Evolutionary conservation across 225 moss, liverwort and hornwort species (phyloP).

Genomic region (Straminergon stramineum): DNA sequence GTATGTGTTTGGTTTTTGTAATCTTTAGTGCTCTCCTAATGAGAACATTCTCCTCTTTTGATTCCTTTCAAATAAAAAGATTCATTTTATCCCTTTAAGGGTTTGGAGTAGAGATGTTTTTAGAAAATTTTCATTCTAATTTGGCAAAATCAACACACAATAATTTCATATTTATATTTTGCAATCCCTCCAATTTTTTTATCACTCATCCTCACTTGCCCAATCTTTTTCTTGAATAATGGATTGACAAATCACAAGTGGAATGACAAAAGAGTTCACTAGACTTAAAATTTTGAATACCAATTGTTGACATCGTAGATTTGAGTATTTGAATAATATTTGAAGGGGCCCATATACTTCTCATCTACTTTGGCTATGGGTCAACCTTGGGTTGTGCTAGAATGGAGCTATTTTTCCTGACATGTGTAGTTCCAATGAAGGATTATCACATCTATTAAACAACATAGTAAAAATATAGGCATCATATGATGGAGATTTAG

Average conservation of each 20-base stretch:
- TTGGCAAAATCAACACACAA: neutral
- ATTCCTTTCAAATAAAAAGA: neutral
- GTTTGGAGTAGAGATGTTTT: neutral
- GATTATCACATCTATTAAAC: neutral
- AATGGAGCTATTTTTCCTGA: accelerated
- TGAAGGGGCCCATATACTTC: neutral
- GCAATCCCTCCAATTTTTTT: neutral
- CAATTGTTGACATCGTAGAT: accelerated
- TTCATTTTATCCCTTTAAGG: neutral
- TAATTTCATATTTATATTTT: neutral
- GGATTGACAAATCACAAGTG: neutral
- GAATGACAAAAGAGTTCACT: neutral
- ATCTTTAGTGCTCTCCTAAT: neutral
- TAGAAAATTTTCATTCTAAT: neutral
- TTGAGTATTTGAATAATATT: neutral
- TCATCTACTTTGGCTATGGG: neutral
- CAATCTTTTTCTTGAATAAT: neutral
- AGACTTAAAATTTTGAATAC: neutral
- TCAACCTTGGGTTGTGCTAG: accelerated
- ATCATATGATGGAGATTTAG: neutral
- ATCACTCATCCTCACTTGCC: accelerated
- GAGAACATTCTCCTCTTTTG: neutral
- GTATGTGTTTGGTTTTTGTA: accelerated
- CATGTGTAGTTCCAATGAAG: accelerated
- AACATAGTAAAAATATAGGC: too few relatives aligned